Percentiles rank a stretch among this genome's conserved stretches.
Evolutionary conservation across 352 stramenopile genomes (phyloP).

Genomic region (Phytophthora agathidicida): DNA sequence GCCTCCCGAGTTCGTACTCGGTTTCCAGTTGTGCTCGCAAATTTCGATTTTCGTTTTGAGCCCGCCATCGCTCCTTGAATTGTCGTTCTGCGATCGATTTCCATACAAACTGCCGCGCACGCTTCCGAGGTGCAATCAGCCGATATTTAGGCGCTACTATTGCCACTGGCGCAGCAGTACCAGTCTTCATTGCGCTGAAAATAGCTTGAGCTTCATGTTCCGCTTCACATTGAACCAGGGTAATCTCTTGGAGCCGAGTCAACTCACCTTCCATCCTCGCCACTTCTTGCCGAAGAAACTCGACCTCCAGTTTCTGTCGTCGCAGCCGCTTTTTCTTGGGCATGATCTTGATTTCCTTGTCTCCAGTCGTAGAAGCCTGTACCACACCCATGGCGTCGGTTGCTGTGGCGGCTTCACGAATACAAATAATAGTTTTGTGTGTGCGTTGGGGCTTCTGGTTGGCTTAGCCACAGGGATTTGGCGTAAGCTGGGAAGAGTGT

Average conservation of each 20-base stretch:
- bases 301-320: constrained; percentile 18
- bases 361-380: too few species aligned
- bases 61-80: constrained; percentile 15
- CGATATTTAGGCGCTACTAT: neutral
- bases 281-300: constrained; percentile 30
- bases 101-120: constrained; percentile 3
- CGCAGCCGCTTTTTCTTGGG: constrained; percentile 12
- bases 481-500: too few species aligned
- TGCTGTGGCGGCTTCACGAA: too few species aligned
- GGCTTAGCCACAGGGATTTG: too few species aligned
- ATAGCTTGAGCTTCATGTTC: too few species aligned
- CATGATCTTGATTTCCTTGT: too few species aligned
- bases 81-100: constrained; percentile 17
- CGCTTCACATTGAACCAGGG: neutral
- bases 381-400: too few species aligned
- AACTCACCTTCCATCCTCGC: constrained; percentile 29
- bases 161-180: neutral
- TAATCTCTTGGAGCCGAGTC: neutral
- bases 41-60: constrained; percentile 26
- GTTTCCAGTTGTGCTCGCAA: constrained; percentile 4
- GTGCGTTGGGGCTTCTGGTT: too few species aligned
- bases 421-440: too few species aligned
- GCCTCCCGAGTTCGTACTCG: neutral
- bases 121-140: neutral
- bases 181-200: neutral